Percentiles rank a stretch among this genome's conserved stretches.
These are phyloP conservation scores for Porogramme epimiltina DNA, from an alignment of 1,284 basidiomycete species.

Conservation along the genomic window DNA sequence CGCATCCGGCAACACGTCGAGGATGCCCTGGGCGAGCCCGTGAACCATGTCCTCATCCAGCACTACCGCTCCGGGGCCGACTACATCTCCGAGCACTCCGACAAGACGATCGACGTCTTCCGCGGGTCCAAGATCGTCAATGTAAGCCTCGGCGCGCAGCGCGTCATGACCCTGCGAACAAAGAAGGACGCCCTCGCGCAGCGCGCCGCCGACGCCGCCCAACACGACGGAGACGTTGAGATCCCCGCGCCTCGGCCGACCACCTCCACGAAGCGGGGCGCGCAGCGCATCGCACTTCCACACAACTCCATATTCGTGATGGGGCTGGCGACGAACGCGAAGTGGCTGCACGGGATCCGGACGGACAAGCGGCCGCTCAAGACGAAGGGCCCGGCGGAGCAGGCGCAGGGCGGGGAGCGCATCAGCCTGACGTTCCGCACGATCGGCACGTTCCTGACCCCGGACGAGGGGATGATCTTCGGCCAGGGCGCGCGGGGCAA, in stretches of 20 bases:
- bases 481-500: slow-evolving; percentile 72
- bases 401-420: slow-evolving; percentile 54
- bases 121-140: slow-evolving; percentile 72
- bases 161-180: slow-evolving; percentile 66
- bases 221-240: background rate
- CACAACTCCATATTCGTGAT: slow-evolving; percentile 80
- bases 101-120: slow-evolving; percentile 79
- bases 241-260: background rate
- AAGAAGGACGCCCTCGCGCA: slow-evolving; percentile 50
- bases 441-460: slow-evolving; percentile 71
- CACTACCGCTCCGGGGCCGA: slow-evolving; percentile 74
- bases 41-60: slow-evolving; percentile 81
- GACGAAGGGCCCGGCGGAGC: slow-evolving; percentile 56
- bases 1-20: slow-evolving; percentile 64
- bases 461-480: slow-evolving; percentile 52
- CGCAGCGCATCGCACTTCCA: slow-evolving; percentile 68
- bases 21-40: slow-evolving; percentile 52
- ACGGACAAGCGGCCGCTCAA: slow-evolving; percentile 63
- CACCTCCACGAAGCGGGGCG: slow-evolving; percentile 30
- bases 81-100: slow-evolving; percentile 81
- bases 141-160: slow-evolving; percentile 73
- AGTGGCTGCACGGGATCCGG: slow-evolving; percentile 72
- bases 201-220: slow-evolving; percentile 1
- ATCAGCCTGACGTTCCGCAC: slow-evolving; percentile 78
- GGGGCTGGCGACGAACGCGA: slow-evolving; percentile 67